A percentile compares a stretch with the other conserved stretches of the same genome.
Conservation (phyloP, 768 basidiomycete genomes). For the Tubosaeta brunneosetosa region DNA sequence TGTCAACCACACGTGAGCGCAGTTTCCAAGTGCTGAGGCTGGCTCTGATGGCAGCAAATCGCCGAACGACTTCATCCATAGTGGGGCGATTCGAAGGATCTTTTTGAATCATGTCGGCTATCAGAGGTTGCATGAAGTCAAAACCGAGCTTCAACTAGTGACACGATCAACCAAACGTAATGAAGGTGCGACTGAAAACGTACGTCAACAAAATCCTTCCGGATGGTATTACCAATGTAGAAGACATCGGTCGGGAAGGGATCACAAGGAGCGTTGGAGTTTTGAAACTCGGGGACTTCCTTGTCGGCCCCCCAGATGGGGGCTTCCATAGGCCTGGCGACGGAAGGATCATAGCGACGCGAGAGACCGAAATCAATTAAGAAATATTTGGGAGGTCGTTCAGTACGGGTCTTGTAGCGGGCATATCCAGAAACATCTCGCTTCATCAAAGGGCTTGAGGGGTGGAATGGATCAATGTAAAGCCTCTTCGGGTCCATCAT, state of each 20-base stretch:
- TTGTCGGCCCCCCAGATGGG: constrained; percentile 38
- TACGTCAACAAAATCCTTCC: constrained; percentile 22
- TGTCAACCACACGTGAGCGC: not conserved
- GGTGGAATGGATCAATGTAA: constrained; percentile 30
- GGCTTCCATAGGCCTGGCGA: constrained; percentile 23
- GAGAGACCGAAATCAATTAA: constrained; percentile 33
- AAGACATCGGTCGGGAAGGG: constrained; percentile 43
- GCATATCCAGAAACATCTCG: constrained; percentile 20
- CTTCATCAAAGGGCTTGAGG: constrained; percentile 7
- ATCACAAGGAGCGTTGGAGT: constrained; percentile 19
- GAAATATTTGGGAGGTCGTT: constrained; percentile 18
- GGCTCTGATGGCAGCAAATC: not conserved
- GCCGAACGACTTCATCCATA: not conserved
- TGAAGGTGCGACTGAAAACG: not conserved
- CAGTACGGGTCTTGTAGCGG: constrained; percentile 10
- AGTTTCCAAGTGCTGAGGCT: not conserved
- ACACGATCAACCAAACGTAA: not conserved
- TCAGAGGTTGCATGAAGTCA: not conserved
- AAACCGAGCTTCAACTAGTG: not conserved
- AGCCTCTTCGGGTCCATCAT: constrained; percentile 28
- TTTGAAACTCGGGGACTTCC: constrained; percentile 35
- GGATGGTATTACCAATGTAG: constrained; percentile 36
- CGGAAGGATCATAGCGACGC: constrained; percentile 14
- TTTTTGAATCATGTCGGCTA: not conserved
- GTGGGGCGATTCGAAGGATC: not conserved